Evolutionary conservation across 345 rosid species (phyloP).

Genomic region (Acer saccharum): DNA sequence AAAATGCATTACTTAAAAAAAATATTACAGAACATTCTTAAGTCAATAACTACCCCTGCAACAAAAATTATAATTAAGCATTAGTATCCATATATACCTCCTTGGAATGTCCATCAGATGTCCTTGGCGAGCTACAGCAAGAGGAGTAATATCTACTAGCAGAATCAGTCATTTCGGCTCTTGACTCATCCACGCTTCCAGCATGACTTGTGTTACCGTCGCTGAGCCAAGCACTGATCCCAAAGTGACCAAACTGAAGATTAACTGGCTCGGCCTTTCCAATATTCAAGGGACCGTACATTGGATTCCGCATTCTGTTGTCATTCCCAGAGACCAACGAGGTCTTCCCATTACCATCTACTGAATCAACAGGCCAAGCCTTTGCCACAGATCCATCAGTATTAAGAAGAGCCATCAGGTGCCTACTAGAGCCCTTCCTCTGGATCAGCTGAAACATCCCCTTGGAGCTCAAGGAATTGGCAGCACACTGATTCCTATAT

Average conservation of each 20-base stretch:
- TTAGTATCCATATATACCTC: conserved; percentile 56
- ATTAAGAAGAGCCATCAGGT: conserved; percentile 95
- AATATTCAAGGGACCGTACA: conserved; percentile 78
- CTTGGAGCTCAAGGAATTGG: conserved; percentile 89
- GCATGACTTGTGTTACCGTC: conserved; percentile 94
- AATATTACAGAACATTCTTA: not conserved
- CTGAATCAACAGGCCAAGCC: conserved; percentile 87
- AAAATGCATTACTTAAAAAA: not conserved
- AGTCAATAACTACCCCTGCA: not conserved
- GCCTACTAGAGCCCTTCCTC: conserved; percentile 93
- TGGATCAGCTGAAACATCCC: conserved; percentile 98
- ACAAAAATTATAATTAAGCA: not conserved
- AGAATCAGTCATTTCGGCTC: conserved; percentile 74
- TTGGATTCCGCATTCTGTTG: conserved; percentile 56
- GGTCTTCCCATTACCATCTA: conserved; percentile 56
- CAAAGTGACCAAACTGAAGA: conserved; percentile 93
- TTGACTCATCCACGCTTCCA: conserved; percentile 85
- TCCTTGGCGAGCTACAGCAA: conserved; percentile 96
- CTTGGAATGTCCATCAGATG: conserved; percentile 80
- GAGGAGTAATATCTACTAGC: conserved; percentile 87
- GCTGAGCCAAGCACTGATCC: conserved; percentile 98
- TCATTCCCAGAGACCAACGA: conserved; percentile 40
- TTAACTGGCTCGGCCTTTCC: conserved; percentile 90
- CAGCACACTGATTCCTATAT: conserved; percentile 90
- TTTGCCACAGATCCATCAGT: conserved; percentile 92